Evolutionary conservation across 164 flowering plant species (phyloP).

Genomic region (Chimonanthus salicifolius): DNA sequence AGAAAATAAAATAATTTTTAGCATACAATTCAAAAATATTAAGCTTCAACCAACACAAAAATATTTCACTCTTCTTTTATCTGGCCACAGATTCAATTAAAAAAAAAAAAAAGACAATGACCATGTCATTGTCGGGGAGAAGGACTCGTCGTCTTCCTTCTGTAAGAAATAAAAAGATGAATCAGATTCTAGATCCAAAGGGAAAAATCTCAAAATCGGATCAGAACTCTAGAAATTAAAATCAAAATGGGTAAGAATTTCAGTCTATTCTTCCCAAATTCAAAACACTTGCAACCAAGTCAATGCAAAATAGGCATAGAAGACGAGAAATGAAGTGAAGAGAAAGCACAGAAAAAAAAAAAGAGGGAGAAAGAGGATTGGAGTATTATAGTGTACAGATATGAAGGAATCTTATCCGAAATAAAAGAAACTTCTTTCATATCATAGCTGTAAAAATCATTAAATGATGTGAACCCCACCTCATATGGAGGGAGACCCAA

Average conservation of each 20-base stretch:
- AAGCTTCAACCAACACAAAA: neutral
- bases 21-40: slow-evolving; percentile 7
- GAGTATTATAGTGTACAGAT: slow-evolving; percentile 32
- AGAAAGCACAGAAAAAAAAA: neutral
- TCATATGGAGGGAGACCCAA: too few species aligned
- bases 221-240: slow-evolving; percentile 31
- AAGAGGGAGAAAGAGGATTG: neutral
- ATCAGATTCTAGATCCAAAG: slow-evolving; percentile 26
- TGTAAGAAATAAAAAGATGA: slow-evolving; percentile 25
- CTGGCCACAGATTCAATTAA: neutral
- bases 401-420: slow-evolving; percentile 28
- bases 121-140: neutral
- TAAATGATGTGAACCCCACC: too few species aligned
- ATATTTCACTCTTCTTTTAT: neutral
- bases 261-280: neutral
- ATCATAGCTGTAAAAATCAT: too few species aligned
- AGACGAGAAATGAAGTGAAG: neutral
- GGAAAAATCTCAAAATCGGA: slow-evolving; percentile 15
- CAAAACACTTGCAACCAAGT: slow-evolving; percentile 5
- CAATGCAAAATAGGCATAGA: neutral
- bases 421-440: too few species aligned
- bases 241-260: slow-evolving; percentile 3
- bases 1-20: neutral
- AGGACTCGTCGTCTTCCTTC: slow-evolving; percentile 78
- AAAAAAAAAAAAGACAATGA: neutral